Conservation (phyloP, 2,329 filamentous ascomycete species). For the Claviceps pazoutovae region DNA sequence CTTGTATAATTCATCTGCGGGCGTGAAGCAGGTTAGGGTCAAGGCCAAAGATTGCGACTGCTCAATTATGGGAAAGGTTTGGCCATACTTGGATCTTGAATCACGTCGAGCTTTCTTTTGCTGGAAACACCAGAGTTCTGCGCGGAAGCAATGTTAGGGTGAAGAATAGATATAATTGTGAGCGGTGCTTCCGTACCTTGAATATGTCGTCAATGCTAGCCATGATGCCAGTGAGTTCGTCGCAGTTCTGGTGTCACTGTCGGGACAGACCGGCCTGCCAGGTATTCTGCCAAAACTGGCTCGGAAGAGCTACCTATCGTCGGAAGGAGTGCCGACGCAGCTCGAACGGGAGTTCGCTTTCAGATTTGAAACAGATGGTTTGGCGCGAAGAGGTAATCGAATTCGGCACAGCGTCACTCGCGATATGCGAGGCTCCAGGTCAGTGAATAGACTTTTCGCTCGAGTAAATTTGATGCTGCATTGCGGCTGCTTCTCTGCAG, state of each 20-base stretch:
- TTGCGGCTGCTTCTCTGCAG: too few relatives aligned
- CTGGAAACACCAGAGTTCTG: slow-evolving; percentile 32
- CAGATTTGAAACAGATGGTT: neutral
- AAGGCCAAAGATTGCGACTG: neutral
- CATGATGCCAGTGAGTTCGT: slow-evolving; percentile 21
- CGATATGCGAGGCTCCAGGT: neutral
- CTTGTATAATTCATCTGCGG: slow-evolving; percentile 48
- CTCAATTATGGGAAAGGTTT: neutral
- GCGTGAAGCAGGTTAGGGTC: neutral
- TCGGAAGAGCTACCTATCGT: neutral
- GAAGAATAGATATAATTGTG: neutral
- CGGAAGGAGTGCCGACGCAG: neutral
- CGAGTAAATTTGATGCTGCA: too few relatives aligned
- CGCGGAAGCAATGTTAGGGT: neutral
- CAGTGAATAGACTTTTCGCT: neutral
- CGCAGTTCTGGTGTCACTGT: neutral
- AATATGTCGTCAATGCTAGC: slow-evolving; percentile 46
- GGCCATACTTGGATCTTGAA: slow-evolving; percentile 46
- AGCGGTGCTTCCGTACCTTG: slow-evolving; percentile 23
- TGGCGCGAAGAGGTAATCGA: neutral
- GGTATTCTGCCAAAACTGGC: neutral
- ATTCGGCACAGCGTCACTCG: neutral
- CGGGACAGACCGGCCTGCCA: neutral
- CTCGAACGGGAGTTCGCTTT: neutral
- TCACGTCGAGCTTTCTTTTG: slow-evolving; percentile 50